phyloP scores from a whole-genome alignment of 768 basidiomycete species.

The Leucosporidium creatinivorum region DNA sequence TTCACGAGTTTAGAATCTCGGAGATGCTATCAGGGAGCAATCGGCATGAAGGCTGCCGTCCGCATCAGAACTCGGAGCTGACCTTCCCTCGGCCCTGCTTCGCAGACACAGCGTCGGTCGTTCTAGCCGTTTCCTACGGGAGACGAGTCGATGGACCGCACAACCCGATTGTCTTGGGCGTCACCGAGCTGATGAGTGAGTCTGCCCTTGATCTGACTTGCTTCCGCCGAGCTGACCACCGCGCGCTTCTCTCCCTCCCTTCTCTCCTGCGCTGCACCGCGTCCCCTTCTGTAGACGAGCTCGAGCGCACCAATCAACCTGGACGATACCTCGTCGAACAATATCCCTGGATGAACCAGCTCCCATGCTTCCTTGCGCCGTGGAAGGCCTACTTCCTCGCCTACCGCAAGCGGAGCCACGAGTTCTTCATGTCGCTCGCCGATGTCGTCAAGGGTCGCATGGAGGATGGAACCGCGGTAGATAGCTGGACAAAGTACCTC shows the following conservation, averaged over 20 bases:
- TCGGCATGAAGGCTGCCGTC: no score
- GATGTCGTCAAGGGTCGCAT: conserved; percentile 26
- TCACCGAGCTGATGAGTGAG: conserved; percentile 9
- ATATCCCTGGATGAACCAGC: conserved; percentile 21
- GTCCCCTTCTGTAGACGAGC: conserved; percentile 8
- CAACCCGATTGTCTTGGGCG: conserved; percentile 15
- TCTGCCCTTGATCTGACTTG: no score
- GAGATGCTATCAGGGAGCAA: no score
- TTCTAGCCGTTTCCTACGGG: conserved; percentile 24
- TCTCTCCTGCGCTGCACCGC: no score
- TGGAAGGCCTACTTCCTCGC: conserved; percentile 25
- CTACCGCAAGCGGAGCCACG: conserved; percentile 14
- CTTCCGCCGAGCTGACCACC: no score
- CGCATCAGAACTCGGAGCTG: no score
- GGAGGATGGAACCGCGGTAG: conserved; percentile 6
- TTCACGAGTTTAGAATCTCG: no score
- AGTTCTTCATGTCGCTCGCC: conserved; percentile 22
- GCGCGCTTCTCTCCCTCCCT: no score
- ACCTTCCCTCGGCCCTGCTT: background rate
- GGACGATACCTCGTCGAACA: conserved; percentile 29
- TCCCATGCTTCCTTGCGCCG: conserved; percentile 30
- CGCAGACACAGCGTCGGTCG: conserved; percentile 10
- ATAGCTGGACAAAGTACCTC: conserved; percentile 17
- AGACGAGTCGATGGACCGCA: conserved; percentile 19
- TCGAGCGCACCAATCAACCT: conserved; percentile 13